phyloP scores from a whole-genome alignment of 2,329 filamentous ascomycete species.

The Peltaster fructicola region DNA sequence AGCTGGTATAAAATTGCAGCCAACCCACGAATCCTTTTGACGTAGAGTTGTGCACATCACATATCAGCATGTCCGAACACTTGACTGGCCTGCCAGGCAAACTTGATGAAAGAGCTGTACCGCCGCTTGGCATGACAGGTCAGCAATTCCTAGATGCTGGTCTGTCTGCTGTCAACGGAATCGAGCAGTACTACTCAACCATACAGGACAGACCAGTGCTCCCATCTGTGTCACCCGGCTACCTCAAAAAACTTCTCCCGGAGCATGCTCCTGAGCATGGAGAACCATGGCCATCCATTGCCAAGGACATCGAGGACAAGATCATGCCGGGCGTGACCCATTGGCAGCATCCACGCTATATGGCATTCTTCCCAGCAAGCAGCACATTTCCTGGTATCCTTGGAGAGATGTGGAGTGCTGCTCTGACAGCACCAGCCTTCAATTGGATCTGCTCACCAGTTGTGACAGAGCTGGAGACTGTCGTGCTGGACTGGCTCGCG shows the following conservation, averaged over 20 bases:
- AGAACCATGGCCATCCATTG: constrained; percentile 63
- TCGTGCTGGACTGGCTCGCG: constrained; percentile 83
- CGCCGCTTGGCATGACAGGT: constrained; percentile 48
- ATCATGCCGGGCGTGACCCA: constrained; percentile 88
- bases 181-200: constrained; percentile 68
- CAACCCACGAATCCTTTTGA: too few relatives aligned
- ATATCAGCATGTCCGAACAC: too few relatives aligned
- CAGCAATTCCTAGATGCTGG: constrained; percentile 63
- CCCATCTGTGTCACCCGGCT: constrained; percentile 66
- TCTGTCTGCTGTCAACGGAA: constrained; percentile 64
- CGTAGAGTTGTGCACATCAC: too few relatives aligned
- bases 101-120: constrained; percentile 13
- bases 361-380: constrained; percentile 83
- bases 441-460: constrained; percentile 94
- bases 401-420: constrained; percentile 79
- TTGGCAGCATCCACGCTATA: constrained; percentile 88
- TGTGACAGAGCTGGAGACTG: constrained; percentile 81
- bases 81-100: too few relatives aligned
- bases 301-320: constrained; percentile 64
- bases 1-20: too few relatives aligned
- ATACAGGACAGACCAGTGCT: constrained; percentile 55
- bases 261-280: constrained; percentile 43
- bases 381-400: constrained; percentile 72
- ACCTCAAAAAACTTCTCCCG: constrained; percentile 66
- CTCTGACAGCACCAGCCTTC: constrained; percentile 80